Conservation (phyloP, 208 protist genomes). For the Trypanosoma theileri region DNA sequence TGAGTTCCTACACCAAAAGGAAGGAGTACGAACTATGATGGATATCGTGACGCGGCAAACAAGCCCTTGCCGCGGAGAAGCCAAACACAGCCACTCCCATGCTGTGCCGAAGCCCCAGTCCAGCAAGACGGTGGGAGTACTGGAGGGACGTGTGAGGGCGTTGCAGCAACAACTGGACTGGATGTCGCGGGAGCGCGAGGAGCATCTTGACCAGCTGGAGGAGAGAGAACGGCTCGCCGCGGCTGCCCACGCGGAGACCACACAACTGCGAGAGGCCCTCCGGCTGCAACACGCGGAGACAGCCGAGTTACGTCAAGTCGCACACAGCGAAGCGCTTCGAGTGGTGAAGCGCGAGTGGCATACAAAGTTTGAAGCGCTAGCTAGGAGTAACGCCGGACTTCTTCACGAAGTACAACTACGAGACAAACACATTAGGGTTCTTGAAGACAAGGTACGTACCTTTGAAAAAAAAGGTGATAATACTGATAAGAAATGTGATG, state of each 20-base stretch:
- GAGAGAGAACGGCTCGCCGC: background rate
- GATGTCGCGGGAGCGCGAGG: conserved; percentile 15
- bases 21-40: background rate
- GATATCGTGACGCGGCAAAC: background rate
- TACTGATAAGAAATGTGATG: background rate
- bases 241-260: background rate
- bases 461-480: background rate
- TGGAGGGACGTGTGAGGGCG: background rate
- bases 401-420: conserved; percentile 10
- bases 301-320: background rate
- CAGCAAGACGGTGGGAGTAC: background rate
- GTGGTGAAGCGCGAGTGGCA: conserved; percentile 14
- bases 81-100: no score
- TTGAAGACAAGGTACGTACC: background rate
- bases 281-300: background rate
- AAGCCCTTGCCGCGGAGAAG: background rate
- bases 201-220: conserved; percentile 16
- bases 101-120: no score
- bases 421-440: conserved; percentile 6
- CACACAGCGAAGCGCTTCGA: conserved; percentile 7
- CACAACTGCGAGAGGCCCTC: conserved; percentile 1
- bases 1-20: background rate
- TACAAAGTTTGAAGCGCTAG: conserved; percentile 16
- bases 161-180: conserved; percentile 9
- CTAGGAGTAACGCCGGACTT: conserved; percentile 9